These are phyloP conservation scores for Colletotrichum tofieldiae DNA, from an alignment of 2,329 filamentous ascomycete genomes.

Conservation along the genomic window DNA sequence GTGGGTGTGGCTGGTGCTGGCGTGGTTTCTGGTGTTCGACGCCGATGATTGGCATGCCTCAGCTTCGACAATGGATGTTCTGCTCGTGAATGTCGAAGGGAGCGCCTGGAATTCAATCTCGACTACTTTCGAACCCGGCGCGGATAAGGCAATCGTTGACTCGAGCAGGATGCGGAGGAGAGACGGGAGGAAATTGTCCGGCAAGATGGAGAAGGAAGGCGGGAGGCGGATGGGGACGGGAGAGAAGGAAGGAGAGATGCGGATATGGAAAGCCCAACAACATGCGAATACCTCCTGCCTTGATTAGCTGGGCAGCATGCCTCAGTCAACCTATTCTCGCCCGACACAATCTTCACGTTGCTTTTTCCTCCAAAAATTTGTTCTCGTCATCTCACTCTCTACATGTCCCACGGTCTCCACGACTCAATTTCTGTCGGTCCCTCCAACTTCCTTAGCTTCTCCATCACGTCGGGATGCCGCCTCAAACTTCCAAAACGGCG, in stretches of 20 bases:
- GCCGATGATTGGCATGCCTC: conserved; percentile 20
- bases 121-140: not conserved
- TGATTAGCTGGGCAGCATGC: not conserved
- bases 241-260: conserved; percentile 27
- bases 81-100: conserved; percentile 23
- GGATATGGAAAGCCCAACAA: not conserved
- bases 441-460: conserved; percentile 19
- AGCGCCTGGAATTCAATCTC: conserved; percentile 32
- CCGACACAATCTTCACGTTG: not conserved
- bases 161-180: not conserved
- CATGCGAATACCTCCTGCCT: not conserved
- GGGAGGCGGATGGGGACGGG: not conserved
- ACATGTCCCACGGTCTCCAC: conserved; percentile 27
- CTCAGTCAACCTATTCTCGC: not conserved
- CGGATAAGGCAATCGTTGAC: conserved; percentile 5
- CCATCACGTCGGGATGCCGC: conserved; percentile 18
- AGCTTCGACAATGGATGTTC: not conserved
- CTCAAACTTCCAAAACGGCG: not conserved
- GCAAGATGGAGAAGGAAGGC: not conserved
- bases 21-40: conserved; percentile 29
- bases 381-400: conserved; percentile 12
- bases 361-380: conserved; percentile 10
- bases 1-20: conserved; percentile 38
- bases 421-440: conserved; percentile 13
- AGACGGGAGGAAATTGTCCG: not conserved